Evolutionary conservation across 164 flowering plant genomes (phyloP), one percentile per base, ranked within the genome.

Genomic region (Tinospora cordifolia): DNA sequence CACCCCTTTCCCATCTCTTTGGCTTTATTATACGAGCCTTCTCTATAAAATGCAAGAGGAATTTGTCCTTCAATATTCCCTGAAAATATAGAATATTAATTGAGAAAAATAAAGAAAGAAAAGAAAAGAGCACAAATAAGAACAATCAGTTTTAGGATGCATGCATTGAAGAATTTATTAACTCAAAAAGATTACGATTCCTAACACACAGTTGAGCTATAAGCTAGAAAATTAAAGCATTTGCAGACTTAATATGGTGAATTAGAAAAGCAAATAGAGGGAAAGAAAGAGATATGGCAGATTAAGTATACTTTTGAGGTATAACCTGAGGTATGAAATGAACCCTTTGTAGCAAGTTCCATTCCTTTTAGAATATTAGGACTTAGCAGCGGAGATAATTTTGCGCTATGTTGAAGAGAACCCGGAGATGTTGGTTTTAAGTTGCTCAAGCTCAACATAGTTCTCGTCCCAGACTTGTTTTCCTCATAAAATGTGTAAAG

Each of bases 401-500:
- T 26, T 67, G 62, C 59, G 51, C 65, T 71, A 57, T 70, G 71
- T 26, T 66, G 38, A 38, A 68, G 27, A 75, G 75, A 57, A 74
- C 62, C 67, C 40, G 79, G 71, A 75, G 80, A 72, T 44, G 67
- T 6, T 69, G 77, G n/a, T 58, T 76, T 76, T 63, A 77, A 34
- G 72, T 72, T 75, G 65, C 71, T 73, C 10, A 78, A 65, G 24
- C 66, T 69, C 39, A 78, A 51, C 46, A 68, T 7, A 47, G 84
- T 72, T 6, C 66, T 70, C 57, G 49, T 10, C 21, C 39, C 71
- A 47, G 79, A 74, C 44, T 71, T 77, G 58, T 73, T 81, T 70
- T 74, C 75, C 73, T 79, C 84, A 70, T 80, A 82, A 75, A 88
- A 85, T 10, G 82, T 82, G 79, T 81, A 66, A 64, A 90, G 80